Evolutionary conservation across 2,329 filamentous ascomycete species (phyloP), one percentile per base, ranked within the genome.

Genomic region (Pseudopyricularia javanii): DNA sequence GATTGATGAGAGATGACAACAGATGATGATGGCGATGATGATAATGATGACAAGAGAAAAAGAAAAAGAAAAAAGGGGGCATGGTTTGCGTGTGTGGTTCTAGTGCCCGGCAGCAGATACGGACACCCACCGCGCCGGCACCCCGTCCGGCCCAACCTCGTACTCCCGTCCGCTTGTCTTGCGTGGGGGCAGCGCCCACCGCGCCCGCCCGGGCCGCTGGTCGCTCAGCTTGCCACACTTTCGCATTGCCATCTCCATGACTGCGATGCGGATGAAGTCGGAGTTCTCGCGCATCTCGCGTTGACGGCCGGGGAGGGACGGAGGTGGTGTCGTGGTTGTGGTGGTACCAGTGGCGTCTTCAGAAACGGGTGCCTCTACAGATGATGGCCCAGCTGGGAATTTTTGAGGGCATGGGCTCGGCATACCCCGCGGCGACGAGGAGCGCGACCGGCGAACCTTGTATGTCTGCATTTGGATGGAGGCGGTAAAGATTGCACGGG

Each of bases 401-500:
- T 26, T 32, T 28, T 52, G 50, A 1, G 37, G 50, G 26, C 37
- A 45, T n/a, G 50, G 50, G 28, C n/a, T 60, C 8, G 54, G 22
- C 15, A 47, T 45, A 15, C 35, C 14, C 9, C 40, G n/a, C 5
- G 40, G 37, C 14, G 54, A 45, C 15, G 40, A 28, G 51, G 68
- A 69, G 56, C 69, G 71, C 28, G 72, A 74, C 34, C 73, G 72
- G 59, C 75, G 74, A 33, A 80, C 73, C 61, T 80, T 81, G 70
- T 86, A 86, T 0, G 82, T 86, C 61, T 84, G 80, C 82, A 86
- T 84, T 63, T 85, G 82, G 54, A 86, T 85, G 2, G 82, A 85
- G 26, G 82, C 80, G 14, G 80, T 83, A 60, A 78, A 85, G 51
- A 55, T 70, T 66, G 53, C 2, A 51, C 47, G 2, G 49, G 40